Evolutionary conservation across 2,329 filamentous ascomycete genomes (phyloP).

Genomic region (Ceratocystis variospora): DNA sequence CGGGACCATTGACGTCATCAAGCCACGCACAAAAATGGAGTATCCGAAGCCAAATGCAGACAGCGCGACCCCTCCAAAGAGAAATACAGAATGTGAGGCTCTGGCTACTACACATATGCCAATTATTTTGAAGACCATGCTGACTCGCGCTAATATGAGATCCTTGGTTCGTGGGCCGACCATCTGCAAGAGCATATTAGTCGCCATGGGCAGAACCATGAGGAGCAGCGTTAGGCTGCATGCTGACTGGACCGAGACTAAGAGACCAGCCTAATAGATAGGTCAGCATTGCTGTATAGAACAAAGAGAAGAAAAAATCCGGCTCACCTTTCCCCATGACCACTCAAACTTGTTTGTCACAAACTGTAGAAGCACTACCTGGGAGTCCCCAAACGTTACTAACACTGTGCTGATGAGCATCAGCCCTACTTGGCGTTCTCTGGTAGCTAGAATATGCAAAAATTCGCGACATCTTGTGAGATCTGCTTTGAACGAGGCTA

Average conservation of each 20-base stretch:
- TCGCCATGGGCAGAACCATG: constrained; percentile 11
- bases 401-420: constrained; percentile 18
- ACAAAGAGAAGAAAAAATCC: background rate
- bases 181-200: constrained; percentile 4
- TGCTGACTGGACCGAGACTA: constrained; percentile 16
- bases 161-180: constrained; percentile 15
- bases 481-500: constrained; percentile 8
- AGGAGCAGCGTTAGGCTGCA: constrained; percentile 16
- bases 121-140: constrained; percentile 20
- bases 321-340: constrained; percentile 19
- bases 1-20: constrained; percentile 20
- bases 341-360: constrained; percentile 23
- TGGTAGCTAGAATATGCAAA: constrained; percentile 12
- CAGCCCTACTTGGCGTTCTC: constrained; percentile 14
- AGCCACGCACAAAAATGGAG: constrained; percentile 19
- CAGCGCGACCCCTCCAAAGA: constrained; percentile 15
- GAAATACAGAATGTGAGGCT: constrained; percentile 11
- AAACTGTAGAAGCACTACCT: constrained; percentile 22
- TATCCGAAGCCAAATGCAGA: constrained; percentile 18
- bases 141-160: constrained; percentile 20
- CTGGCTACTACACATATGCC: constrained; percentile 17
- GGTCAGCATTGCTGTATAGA: background rate
- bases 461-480: constrained; percentile 13
- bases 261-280: constrained; percentile 9
- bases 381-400: constrained; percentile 17